Base-by-base conservation (phyloP, 2,329 filamentous ascomycete genomes). In the Hirsutella minnesotensis region DNA sequence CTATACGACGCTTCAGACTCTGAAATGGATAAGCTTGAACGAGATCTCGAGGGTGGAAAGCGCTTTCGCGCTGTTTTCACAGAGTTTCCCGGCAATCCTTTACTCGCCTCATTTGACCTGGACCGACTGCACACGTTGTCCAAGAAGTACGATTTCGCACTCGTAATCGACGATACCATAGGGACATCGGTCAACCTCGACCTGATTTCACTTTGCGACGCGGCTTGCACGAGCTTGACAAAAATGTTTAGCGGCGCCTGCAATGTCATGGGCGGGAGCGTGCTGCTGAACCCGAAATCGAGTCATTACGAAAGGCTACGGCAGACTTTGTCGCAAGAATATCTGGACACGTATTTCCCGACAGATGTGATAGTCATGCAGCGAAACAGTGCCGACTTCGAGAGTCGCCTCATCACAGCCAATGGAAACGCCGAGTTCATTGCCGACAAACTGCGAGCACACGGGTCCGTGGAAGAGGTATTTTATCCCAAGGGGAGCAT, bases 181-280 rank as follows among this genome's bases (percentile, higher is more conserved):
- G 66, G 60, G 4, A 67, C 60, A 10, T 65, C 67, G 22, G 63
- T 61, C 49, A 72, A 70, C 45, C 51, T 71, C 36, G 61, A 73
- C 48, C 47, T 77, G 15, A 51, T 71, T 1, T 51, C 57, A 1
- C 60, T 61, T 0, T 68, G 68, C 9, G 73, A 79, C 48, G 54
- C 72, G 1, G 44, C 77, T 18, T 53, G 72, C n/a, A 69, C 67
- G 1, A 69, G 64, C 29, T 56, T 77, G 21, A 76, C 72, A 4
- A 77, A 77, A 51, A 64, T 65, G 16, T 77, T 79, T 49, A 73
- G 62, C 42, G 75, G 75, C 4, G 67, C 66, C 46, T 67, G 70
- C 21, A 69, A 79, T 47, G 67, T 73, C 37, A 69, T 76, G 63
- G 71, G 59, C 19, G 73, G 67, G 9, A 67, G 65, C 44, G 48